Evolutionary conservation across 345 rosid species (phyloP), one percentile per base, ranked within the genome.

Genomic region (Gossypium mustelinum): DNA sequence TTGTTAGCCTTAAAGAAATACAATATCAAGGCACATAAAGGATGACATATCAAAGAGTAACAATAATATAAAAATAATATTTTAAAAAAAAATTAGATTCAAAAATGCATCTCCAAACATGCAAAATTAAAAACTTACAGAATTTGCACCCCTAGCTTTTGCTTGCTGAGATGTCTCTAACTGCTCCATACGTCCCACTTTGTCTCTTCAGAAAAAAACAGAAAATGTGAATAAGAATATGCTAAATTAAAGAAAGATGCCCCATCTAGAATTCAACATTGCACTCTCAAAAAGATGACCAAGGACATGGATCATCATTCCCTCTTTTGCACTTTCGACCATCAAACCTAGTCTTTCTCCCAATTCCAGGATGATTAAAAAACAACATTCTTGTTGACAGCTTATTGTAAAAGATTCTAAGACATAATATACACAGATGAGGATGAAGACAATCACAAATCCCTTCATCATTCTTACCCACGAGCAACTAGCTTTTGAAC

Each of bases 121-220:
- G 72, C 76, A 75, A 51, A 54, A 74, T 12, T 52, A 13, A 29
- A 62, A 66, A 80, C 97, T 87, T 83, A 94, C 98, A 77, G 89
- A 83, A 82, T 80, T 92, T 73, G 84, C 79, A 79, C 93, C 93
- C 80, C 89, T 92, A 73, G 91, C 86, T 82, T 90, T 94, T 70
- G 92, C 90, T 84, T 94, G 95, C 73, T 76, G 88, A 70, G 98
- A 85, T 79, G 97, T 90, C 84, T 92, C 94, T 75, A 85, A 77
- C 90, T 94, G 98, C 89, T 94, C 98, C 3, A 94, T 86, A n/a
- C 97, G 79, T 58, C 97, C 98, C 84, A 94, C 98, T 82, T 94
- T 92, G 74, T 84, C 92, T 75, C 98, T 94, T 82, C 79, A 76
- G 66, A 77, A 73, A 82, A 34, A 70, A 75, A 75, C 54, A 79